phyloP scores from a whole-genome alignment of 257 asterid species.

The Capsicum baccatum region DNA sequence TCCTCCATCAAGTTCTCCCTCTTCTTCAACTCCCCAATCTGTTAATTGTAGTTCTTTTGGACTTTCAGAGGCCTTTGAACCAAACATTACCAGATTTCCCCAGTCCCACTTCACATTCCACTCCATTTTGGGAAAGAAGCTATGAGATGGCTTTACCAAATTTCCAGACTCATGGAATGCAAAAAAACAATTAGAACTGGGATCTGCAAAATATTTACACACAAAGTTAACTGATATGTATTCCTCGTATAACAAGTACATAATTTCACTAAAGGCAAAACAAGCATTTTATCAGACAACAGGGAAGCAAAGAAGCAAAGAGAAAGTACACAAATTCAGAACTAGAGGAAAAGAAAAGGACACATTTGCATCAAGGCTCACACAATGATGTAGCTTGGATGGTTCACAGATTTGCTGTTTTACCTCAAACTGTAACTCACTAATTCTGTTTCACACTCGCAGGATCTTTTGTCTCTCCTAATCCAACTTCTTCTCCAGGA shows the following conservation, averaged over 20 bases:
- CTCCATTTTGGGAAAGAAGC: slow-evolving; percentile 64
- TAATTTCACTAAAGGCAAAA: background rate
- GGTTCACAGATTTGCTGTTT: background rate
- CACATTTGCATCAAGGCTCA: background rate
- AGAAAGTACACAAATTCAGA: slow-evolving; percentile 8
- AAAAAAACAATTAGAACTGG: slow-evolving; percentile 38
- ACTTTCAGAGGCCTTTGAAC: slow-evolving; percentile 60
- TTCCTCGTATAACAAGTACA: background rate
- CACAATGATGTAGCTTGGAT: background rate
- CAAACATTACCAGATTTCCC: slow-evolving; percentile 57
- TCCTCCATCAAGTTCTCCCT: slow-evolving; percentile 63
- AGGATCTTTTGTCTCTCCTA: slow-evolving; percentile 20
- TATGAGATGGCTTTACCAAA: slow-evolving; percentile 38
- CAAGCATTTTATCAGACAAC: slow-evolving; percentile 7
- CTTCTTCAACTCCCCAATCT: slow-evolving; percentile 75
- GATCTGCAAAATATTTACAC: slow-evolving; percentile 38
- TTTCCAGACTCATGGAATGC: slow-evolving; percentile 39
- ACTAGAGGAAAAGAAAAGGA: background rate
- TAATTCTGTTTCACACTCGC: slow-evolving; percentile 22
- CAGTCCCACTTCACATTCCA: slow-evolving; percentile 80
- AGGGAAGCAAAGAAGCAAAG: slow-evolving; percentile 3
- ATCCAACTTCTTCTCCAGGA: slow-evolving; percentile 4
- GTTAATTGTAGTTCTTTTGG: slow-evolving; percentile 65
- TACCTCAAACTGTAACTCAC: slow-evolving; percentile 1
- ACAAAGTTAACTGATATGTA: background rate